phyloP scores from a whole-genome alignment of 441 rosid genomes.

The Eruca vesicaria region DNA sequence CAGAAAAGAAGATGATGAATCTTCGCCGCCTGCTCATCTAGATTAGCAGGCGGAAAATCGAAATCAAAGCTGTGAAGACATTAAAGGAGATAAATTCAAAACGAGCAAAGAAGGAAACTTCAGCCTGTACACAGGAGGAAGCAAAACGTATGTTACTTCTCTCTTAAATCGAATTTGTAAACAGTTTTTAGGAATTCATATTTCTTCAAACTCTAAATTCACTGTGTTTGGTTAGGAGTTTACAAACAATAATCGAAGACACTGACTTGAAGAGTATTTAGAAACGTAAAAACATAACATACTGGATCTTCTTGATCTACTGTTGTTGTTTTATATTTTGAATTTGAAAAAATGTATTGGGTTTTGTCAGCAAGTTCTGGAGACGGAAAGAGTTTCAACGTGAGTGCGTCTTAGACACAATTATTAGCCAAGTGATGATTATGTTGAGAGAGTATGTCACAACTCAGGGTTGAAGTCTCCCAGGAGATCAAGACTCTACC shows the following conservation, averaged over 20 bases:
- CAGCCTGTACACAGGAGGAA: no score
- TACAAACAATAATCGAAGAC: constrained; percentile 53
- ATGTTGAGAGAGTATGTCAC: constrained; percentile 47
- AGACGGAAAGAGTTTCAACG: constrained; percentile 58
- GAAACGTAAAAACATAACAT: constrained; percentile 52
- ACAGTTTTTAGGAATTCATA: no score
- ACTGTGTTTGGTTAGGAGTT: no score
- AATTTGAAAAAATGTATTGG: not conserved
- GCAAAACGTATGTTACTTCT: no score
- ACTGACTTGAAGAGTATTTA: constrained; percentile 49
- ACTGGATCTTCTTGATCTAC: not conserved
- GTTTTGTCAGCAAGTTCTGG: constrained; percentile 43
- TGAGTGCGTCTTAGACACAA: constrained; percentile 57
- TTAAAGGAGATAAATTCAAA: no score
- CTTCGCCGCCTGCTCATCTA: no score
- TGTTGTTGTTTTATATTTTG: not conserved
- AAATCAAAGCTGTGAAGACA: no score
- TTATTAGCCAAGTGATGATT: constrained; percentile 78
- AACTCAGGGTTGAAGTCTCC: constrained; percentile 56
- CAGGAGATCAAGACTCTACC: constrained; percentile 54
- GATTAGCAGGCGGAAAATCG: no score
- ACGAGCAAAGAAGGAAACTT: no score
- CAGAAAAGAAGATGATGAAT: no score
- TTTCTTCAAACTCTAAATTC: no score
- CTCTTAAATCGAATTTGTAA: no score